These are phyloP conservation scores for Aspergillus ellipticus DNA, from an alignment of 495 filamentous ascomycete species.

Conservation along the genomic window DNA sequence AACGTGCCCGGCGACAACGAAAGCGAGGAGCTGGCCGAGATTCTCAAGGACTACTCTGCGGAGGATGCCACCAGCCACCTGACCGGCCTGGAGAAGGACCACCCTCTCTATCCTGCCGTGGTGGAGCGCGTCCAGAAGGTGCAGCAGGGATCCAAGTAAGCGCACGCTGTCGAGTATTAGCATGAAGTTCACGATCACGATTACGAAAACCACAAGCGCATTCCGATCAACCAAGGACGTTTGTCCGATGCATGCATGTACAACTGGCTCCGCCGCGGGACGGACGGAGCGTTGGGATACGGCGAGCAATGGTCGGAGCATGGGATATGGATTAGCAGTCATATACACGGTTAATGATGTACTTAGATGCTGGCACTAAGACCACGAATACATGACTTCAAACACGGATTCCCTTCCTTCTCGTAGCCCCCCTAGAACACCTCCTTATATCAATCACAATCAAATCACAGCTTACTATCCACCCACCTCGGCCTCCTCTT, in stretches of 20 bases:
- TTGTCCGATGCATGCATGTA: constrained; percentile 14
- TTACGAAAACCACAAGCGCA: constrained; percentile 15
- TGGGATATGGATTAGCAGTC: constrained; percentile 7
- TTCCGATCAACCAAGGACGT: constrained; percentile 19
- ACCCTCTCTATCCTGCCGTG: constrained; percentile 70
- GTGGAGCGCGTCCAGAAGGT: constrained; percentile 74
- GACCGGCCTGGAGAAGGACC: constrained; percentile 65
- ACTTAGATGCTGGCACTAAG: constrained; percentile 15
- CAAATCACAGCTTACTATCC: constrained; percentile 65
- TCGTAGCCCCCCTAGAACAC: constrained; percentile 11
- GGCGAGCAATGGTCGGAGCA: constrained; percentile 29
- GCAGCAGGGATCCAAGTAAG: constrained; percentile 52
- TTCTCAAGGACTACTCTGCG: constrained; percentile 63
- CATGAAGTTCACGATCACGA: constrained; percentile 2
- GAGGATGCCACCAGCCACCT: constrained; percentile 70
- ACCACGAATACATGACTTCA: constrained; percentile 8
- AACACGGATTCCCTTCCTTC: neutral
- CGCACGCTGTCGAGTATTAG: neutral
- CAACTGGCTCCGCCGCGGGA: constrained; percentile 21
- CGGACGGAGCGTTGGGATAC: constrained; percentile 29
- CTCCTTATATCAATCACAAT: neutral
- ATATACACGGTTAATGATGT: constrained; percentile 2
- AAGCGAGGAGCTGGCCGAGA: constrained; percentile 75
- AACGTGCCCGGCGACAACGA: constrained; percentile 86
- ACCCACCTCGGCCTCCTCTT: constrained; percentile 73